phyloP scores from a whole-genome alignment of 192 early-diverging fungal species.

The Umbelopsis ramanniana region DNA sequence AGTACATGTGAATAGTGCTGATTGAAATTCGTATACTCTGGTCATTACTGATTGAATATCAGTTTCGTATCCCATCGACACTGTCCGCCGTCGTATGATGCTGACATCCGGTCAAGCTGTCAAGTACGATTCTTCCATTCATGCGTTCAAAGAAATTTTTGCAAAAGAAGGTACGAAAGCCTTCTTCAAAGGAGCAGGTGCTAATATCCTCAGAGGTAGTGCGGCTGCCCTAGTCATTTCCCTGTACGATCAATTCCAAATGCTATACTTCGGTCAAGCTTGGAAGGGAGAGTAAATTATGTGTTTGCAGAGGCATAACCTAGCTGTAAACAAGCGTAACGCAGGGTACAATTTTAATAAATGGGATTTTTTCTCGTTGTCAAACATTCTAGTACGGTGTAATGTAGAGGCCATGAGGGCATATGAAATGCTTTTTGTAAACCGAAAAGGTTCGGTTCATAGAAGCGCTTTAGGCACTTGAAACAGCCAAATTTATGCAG shows the following conservation, averaged over 20 bases:
- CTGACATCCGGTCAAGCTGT: conserved; percentile 89
- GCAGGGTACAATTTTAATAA: too few species aligned
- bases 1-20: background rate
- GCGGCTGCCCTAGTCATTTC: conserved; percentile 93
- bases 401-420: too few species aligned
- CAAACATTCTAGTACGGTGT: too few species aligned
- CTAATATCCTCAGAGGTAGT: conserved; percentile 98
- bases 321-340: background rate
- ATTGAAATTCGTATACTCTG: too few species aligned
- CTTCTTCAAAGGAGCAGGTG: conserved; percentile 99
- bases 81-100: conserved; percentile 97
- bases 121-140: conserved; percentile 84
- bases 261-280: conserved; percentile 14
- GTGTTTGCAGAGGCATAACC: background rate
- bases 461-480: too few species aligned
- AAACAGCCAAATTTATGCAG: too few species aligned
- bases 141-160: conserved; percentile 91
- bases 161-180: conserved; percentile 88
- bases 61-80: conserved; percentile 97
- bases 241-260: conserved; percentile 60
- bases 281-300: background rate
- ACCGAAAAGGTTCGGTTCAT: too few species aligned
- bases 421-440: too few species aligned
- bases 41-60: background rate
- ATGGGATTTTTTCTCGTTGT: too few species aligned